These are phyloP conservation scores for Dissophora ornata DNA, from an alignment of 192 early-diverging fungal species.

Conservation along the genomic window DNA sequence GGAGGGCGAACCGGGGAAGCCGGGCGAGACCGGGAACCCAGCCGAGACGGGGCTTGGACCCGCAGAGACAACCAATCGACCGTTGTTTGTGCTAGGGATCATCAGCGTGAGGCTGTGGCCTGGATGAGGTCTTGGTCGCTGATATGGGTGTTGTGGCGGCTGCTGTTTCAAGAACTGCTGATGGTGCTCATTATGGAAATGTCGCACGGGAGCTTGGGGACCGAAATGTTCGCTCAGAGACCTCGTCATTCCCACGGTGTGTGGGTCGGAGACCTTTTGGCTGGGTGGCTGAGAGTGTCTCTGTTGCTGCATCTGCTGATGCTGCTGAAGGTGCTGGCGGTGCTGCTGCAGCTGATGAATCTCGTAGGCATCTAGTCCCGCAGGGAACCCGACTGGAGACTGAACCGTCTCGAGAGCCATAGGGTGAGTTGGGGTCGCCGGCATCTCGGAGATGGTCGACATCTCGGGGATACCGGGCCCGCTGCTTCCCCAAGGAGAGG, in stretches of 20 bases:
- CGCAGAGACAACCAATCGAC: background rate
- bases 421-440: background rate
- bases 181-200: constrained; percentile 14
- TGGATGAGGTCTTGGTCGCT: constrained; percentile 5
- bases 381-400: background rate
- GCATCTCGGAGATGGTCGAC: background rate
- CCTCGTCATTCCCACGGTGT: constrained; percentile 8
- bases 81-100: background rate
- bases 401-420: background rate
- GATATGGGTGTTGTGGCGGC: constrained; percentile 3
- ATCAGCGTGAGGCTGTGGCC: constrained; percentile 6
- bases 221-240: constrained; percentile 19
- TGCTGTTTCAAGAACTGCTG: constrained; percentile 10
- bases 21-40: background rate
- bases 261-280: background rate
- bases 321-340: constrained; percentile 21
- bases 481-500: background rate
- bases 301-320: constrained; percentile 1
- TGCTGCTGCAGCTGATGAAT: constrained; percentile 9
- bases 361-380: constrained; percentile 5
- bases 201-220: background rate
- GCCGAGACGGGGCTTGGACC: background rate
- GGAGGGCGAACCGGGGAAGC: background rate
- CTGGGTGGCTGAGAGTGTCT: background rate
- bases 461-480: constrained; percentile 12